Conservation (phyloP, 306 rosid genomes). For the Fragaria ananassa region DNA sequence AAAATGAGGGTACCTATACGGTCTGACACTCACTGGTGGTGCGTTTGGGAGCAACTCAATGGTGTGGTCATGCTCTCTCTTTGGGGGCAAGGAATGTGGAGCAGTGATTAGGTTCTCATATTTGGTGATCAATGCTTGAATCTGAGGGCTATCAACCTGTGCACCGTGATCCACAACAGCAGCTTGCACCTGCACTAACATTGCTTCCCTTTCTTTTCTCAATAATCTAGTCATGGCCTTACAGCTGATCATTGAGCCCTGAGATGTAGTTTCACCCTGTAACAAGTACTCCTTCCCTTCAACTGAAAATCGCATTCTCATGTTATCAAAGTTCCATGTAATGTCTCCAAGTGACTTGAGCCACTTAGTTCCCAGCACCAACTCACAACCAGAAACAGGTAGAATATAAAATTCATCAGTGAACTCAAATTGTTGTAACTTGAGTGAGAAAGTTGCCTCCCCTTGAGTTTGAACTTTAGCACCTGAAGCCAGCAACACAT, state of each 20-base stretch:
- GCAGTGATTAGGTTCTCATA: too few species aligned
- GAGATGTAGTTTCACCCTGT: not conserved
- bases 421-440: fast-evolving
- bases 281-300: fast-evolving
- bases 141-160: too few species aligned
- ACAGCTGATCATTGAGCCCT: not conserved
- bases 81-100: too few species aligned
- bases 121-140: too few species aligned
- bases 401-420: not conserved
- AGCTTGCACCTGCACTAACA: not conserved
- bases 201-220: not conserved
- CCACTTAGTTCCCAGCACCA: not conserved
- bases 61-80: too few species aligned
- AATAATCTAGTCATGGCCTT: not conserved
- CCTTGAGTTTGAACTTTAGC: not conserved
- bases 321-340: not conserved
- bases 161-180: too few species aligned
- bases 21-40: too few species aligned
- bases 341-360: not conserved
- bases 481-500: too few species aligned
- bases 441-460: fast-evolving
- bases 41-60: too few species aligned
- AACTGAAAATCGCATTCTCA: not conserved
- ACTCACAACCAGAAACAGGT: not conserved
- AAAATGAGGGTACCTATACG: too few species aligned